Conservation (phyloP, 768 basidiomycete species). For the Lyophyllum atratum region DNA sequence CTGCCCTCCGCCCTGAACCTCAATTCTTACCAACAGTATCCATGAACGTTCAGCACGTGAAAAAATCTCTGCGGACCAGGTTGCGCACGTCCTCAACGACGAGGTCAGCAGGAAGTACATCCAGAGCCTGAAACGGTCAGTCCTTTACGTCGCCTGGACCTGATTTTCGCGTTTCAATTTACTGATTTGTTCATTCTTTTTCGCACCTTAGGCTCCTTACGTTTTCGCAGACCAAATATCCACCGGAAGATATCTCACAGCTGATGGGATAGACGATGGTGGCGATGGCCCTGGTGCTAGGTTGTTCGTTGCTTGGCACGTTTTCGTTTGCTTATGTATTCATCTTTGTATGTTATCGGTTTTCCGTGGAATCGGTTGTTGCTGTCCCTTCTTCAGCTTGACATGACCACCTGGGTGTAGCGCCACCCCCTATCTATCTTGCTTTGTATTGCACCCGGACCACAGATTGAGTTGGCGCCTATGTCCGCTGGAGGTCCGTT, state of each 20-base stretch:
- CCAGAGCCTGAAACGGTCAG: constrained; percentile 92
- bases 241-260: constrained; percentile 88
- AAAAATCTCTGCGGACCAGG: constrained; percentile 96
- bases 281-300: constrained; percentile 9
- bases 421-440: too few species aligned
- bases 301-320: not conserved
- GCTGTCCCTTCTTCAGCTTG: not conserved
- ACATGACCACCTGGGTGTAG: not conserved
- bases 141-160: not conserved
- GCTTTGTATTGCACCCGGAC: too few species aligned
- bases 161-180: not conserved
- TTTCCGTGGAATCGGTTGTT: not conserved
- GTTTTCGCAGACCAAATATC: constrained; percentile 95
- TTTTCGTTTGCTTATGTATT: not conserved
- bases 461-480: too few species aligned
- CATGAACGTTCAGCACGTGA: constrained; percentile 98
- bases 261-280: constrained; percentile 65
- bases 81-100: constrained; percentile 97
- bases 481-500: not conserved
- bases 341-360: constrained; percentile 28
- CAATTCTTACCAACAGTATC: constrained; percentile 49
- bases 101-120: constrained; percentile 99
- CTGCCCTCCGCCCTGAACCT: constrained; percentile 1
- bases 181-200: not conserved
- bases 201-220: constrained; percentile 71